These are phyloP conservation scores for Pestalotiopsis sp. DNA, from an alignment of 2,329 filamentous ascomycete species.

Conservation along the genomic window DNA sequence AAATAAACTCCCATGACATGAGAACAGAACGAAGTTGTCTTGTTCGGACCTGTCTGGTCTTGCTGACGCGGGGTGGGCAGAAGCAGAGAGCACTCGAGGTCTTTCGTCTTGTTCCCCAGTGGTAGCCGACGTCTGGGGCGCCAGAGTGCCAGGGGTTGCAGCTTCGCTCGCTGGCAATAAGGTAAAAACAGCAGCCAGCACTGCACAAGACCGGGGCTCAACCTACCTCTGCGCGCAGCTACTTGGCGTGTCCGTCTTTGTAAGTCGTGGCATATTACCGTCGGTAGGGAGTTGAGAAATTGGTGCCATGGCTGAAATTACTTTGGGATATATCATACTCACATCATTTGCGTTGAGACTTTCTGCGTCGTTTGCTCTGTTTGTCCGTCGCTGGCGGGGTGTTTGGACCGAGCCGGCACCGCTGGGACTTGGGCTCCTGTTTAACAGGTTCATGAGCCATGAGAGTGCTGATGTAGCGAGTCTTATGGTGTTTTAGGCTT, in stretches of 20 bases:
- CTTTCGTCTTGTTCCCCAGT: neutral
- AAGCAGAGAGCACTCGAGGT: neutral
- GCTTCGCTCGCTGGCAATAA: neutral
- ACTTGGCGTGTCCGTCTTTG: neutral
- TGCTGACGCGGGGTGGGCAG: neutral
- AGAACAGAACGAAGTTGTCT: no score
- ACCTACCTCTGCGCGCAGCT: constrained; percentile 7
- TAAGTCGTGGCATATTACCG: constrained; percentile 8
- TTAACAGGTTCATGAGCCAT: constrained; percentile 13
- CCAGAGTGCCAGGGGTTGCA: neutral
- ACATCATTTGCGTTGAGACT: neutral
- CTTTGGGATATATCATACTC: neutral
- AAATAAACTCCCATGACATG: no score
- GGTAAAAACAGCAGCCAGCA: constrained; percentile 19
- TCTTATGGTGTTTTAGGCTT: constrained; percentile 13
- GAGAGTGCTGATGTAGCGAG: constrained; percentile 11
- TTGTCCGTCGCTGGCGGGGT: neutral
- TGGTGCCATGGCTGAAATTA: neutral
- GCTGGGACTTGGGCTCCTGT: constrained; percentile 4
- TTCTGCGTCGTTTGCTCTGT: constrained; percentile 3
- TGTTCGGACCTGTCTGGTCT: no score
- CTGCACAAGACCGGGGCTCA: constrained; percentile 17
- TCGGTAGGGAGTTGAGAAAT: neutral
- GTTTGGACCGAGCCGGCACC: neutral
- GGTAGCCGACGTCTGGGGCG: neutral